These are phyloP conservation scores for Lophiotrema nucula DNA, from an alignment of 495 filamentous ascomycete species.

Conservation along the genomic window DNA sequence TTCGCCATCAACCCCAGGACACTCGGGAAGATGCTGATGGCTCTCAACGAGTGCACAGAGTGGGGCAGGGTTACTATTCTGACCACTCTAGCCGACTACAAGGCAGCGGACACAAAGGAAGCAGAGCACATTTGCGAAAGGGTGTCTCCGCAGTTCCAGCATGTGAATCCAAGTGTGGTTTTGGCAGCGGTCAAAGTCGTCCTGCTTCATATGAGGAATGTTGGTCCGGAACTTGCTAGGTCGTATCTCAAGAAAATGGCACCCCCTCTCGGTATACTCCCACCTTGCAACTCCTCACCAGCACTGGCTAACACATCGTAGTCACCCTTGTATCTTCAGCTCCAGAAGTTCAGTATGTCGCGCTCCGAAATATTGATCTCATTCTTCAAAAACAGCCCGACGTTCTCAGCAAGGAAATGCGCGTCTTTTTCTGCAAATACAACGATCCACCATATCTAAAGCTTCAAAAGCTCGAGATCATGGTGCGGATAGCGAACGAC, in stretches of 20 bases:
- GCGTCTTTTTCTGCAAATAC: conserved; percentile 99
- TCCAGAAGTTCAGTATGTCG: conserved; percentile 97
- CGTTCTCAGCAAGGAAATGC: conserved; percentile 93
- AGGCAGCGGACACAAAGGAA: conserved; percentile 82
- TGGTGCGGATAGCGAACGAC: conserved; percentile 98
- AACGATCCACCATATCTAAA: conserved; percentile 98
- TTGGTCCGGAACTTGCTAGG: conserved; percentile 71
- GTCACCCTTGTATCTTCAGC: conserved; percentile 95
- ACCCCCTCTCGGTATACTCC: conserved; percentile 74
- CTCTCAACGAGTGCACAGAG: conserved; percentile 96
- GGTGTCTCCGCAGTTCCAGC: conserved; percentile 95
- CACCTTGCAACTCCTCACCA: not conserved
- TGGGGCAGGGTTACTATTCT: conserved; percentile 98
- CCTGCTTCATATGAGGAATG: conserved; percentile 89
- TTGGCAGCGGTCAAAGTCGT: conserved; percentile 96
- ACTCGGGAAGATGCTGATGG: conserved; percentile 94
- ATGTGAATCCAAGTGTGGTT: conserved; percentile 96
- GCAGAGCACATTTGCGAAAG: conserved; percentile 98
- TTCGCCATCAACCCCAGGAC: conserved; percentile 75
- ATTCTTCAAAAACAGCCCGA: conserved; percentile 93
- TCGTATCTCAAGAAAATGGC: conserved; percentile 98
- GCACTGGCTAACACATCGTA: conserved; percentile 40
- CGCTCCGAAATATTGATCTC: conserved; percentile 91
- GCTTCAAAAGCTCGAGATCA: conserved; percentile 95
- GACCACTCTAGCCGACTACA: conserved; percentile 84